Evolutionary conservation across 2,329 filamentous ascomycete species (phyloP).

Genomic region (Xylariomycetidae sp.): DNA sequence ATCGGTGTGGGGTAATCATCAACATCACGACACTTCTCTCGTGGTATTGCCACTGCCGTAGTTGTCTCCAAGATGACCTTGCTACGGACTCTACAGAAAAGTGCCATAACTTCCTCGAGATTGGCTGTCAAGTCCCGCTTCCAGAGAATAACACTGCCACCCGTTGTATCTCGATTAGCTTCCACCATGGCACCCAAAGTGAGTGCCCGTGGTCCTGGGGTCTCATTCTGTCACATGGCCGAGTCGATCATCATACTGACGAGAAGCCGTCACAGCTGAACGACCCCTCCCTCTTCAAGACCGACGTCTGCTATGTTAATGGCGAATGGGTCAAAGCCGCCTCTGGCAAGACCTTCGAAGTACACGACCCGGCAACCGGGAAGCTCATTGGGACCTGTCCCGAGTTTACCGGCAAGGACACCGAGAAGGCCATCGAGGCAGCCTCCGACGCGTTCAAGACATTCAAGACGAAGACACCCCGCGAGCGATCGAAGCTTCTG

Average conservation of each 20-base stretch:
- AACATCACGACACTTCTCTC: too few species aligned
- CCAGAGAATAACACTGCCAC: slow-evolving; percentile 24
- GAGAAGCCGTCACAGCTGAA: slow-evolving; percentile 64
- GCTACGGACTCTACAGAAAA: slow-evolving; percentile 20
- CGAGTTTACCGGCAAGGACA: slow-evolving; percentile 76
- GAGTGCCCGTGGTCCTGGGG: slow-evolving; percentile 1
- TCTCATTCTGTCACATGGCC: neutral
- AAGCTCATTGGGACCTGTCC: slow-evolving; percentile 77
- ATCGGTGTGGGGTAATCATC: too few species aligned
- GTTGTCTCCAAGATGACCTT: slow-evolving; percentile 26
- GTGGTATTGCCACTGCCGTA: too few species aligned
- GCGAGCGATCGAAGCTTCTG: slow-evolving; percentile 69
- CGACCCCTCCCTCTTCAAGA: slow-evolving; percentile 78
- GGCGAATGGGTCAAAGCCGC: slow-evolving; percentile 85
- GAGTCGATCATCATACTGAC: slow-evolving; percentile 4
- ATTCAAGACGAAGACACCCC: slow-evolving; percentile 68
- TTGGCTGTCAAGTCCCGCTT: slow-evolving; percentile 22
- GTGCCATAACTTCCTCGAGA: slow-evolving; percentile 15
- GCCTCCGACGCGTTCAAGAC: slow-evolving; percentile 69
- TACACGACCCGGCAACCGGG: slow-evolving; percentile 78
- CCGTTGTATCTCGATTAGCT: slow-evolving; percentile 21
- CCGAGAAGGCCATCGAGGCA: slow-evolving; percentile 76
- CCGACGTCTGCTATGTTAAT: slow-evolving; percentile 78
- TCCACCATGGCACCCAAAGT: slow-evolving; percentile 26
- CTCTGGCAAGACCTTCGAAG: slow-evolving; percentile 88